Conservation (phyloP, 768 basidiomycete species). For the Tylopilus plumbeoviolaceoides region DNA sequence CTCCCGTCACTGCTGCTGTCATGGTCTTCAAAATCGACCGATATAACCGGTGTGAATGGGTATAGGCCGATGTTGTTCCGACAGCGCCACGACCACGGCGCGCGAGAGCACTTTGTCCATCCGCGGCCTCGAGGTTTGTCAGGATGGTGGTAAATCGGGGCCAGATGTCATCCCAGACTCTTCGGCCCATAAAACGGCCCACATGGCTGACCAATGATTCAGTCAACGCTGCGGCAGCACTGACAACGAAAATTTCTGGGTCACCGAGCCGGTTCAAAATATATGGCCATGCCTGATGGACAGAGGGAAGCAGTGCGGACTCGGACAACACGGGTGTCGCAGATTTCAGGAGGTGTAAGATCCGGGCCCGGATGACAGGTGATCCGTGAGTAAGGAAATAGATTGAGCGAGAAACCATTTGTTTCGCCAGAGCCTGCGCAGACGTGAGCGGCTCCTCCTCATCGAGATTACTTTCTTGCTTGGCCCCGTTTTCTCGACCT, state of each 20-base stretch:
- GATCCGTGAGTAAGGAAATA: constrained; percentile 92
- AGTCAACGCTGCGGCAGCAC: constrained; percentile 70
- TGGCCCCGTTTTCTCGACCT: constrained; percentile 17
- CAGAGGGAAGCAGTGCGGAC: constrained; percentile 73
- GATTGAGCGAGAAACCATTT: constrained; percentile 82
- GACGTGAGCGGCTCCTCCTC: constrained; percentile 56
- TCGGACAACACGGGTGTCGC: constrained; percentile 71
- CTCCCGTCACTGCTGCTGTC: constrained; percentile 57
- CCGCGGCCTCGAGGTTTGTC: constrained; percentile 53
- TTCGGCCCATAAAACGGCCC: constrained; percentile 81
- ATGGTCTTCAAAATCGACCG: constrained; percentile 73
- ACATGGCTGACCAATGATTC: constrained; percentile 63
- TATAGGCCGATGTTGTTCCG: constrained; percentile 70
- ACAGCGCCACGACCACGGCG: constrained; percentile 47
- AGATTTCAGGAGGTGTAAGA: constrained; percentile 68
- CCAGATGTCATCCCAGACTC: constrained; percentile 93
- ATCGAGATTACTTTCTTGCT: constrained; percentile 25
- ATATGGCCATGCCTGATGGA: constrained; percentile 93
- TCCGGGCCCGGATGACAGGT: constrained; percentile 77
- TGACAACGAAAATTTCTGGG: constrained; percentile 72
- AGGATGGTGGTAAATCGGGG: constrained; percentile 71
- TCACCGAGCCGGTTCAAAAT: constrained; percentile 81
- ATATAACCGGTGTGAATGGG: constrained; percentile 77
- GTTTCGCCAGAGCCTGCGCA: constrained; percentile 70
- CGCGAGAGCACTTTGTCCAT: constrained; percentile 62